Evolutionary conservation across 2,329 filamentous ascomycete genomes (phyloP).

Genomic region (Diplodia intermedia): DNA sequence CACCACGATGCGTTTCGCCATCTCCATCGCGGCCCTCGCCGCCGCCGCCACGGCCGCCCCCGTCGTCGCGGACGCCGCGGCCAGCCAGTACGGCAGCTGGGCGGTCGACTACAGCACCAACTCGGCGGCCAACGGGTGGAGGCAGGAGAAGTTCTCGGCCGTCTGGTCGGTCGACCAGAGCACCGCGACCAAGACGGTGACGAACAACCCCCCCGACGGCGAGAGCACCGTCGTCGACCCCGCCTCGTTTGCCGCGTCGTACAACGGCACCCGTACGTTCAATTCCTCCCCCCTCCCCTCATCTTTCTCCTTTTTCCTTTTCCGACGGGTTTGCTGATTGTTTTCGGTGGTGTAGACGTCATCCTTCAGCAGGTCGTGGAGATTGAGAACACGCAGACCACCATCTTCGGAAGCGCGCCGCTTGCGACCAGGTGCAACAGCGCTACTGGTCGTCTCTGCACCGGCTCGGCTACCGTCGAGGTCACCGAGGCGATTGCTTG

Average conservation of each 20-base stretch:
- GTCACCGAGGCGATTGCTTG: slow-evolving; percentile 20
- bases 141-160: slow-evolving; percentile 12
- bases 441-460: slow-evolving; percentile 8
- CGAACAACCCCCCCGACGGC: not conserved
- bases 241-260: slow-evolving; percentile 2
- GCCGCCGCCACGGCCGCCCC: slow-evolving; percentile 10
- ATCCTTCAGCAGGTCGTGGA: not conserved
- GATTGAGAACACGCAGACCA: not conserved
- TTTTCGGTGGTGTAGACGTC: not conserved
- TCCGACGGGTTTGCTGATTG: not conserved
- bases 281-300: too few relatives aligned
- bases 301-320: not conserved
- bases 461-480: slow-evolving; percentile 12
- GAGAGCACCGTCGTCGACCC: slow-evolving; percentile 2
- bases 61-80: slow-evolving; percentile 9
- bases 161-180: slow-evolving; percentile 12
- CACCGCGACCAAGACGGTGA: slow-evolving; percentile 5
- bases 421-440: not conserved
- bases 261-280: slow-evolving; percentile 1
- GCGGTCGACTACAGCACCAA: slow-evolving; percentile 5
- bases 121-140: slow-evolving; percentile 19
- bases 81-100: slow-evolving; percentile 26
- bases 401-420: slow-evolving; percentile 12
- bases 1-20: not conserved
- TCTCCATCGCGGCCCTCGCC: slow-evolving; percentile 13